Evolutionary conservation across 208 protist genomes (phyloP).

Genomic region (Novymonas esmeraldas): DNA sequence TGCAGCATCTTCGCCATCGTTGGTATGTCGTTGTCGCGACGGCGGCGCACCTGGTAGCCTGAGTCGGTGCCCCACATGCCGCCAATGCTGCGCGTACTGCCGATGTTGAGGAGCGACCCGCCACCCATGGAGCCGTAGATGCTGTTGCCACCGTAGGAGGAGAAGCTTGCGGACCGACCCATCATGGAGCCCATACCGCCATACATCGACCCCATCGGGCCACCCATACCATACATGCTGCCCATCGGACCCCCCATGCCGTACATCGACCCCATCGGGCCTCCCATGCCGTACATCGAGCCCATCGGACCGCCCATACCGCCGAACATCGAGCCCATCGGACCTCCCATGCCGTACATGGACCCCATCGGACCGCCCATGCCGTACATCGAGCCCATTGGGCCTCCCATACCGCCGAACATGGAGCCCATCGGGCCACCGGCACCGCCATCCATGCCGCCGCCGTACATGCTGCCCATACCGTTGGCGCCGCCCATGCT

Average conservation of each 20-base stretch:
- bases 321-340: constrained; percentile 39
- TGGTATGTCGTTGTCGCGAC: constrained; percentile 14
- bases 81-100: constrained; percentile 24
- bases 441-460: constrained; percentile 18
- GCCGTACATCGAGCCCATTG: constrained; percentile 31
- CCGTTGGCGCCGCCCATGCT: constrained; percentile 22
- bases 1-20: constrained; percentile 24
- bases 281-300: constrained; percentile 28
- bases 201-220: constrained; percentile 33
- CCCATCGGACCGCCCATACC: constrained; percentile 12
- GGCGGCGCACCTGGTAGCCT: constrained; percentile 22
- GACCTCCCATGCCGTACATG: constrained; percentile 20
- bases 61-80: constrained; percentile 42
- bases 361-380: constrained; percentile 29
- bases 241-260: constrained; percentile 27
- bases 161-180: constrained; percentile 26
- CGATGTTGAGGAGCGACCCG: constrained; percentile 13
- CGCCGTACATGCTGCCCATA: constrained; percentile 10
- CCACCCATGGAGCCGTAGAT: constrained; percentile 35
- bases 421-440: constrained; percentile 15
- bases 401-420: constrained; percentile 23
- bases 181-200: constrained; percentile 21
- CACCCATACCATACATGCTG: constrained; percentile 51
- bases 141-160: constrained; percentile 31
- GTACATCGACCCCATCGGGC: constrained; percentile 25